Evolutionary conservation across 2,329 filamentous ascomycete species (phyloP).

Genomic region (Paracoccidioides lutzii): DNA sequence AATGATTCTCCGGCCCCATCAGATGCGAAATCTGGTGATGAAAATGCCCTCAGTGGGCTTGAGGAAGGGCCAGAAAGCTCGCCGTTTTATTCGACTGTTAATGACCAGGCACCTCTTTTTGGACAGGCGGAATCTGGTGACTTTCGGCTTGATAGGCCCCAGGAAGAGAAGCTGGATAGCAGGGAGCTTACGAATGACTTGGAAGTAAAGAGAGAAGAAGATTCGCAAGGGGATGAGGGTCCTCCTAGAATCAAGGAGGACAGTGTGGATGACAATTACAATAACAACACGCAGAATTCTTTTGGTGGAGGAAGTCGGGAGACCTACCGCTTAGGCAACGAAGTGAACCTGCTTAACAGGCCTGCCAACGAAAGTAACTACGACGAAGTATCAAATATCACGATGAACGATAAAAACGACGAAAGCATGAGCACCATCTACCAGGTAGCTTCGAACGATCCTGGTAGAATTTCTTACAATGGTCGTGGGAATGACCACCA

Average conservation of each 20-base stretch:
- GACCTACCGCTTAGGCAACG: not conserved
- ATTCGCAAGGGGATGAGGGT: not conserved
- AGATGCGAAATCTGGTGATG: not conserved
- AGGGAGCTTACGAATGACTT: not conserved
- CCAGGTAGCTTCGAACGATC: conserved; percentile 16
- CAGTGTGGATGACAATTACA: not conserved
- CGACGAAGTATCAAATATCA: conserved; percentile 22
- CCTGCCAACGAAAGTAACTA: not conserved
- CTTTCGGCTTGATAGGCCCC: not conserved
- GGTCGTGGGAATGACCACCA: conserved; percentile 5
- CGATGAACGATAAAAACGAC: conserved; percentile 26
- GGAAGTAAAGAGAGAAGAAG: not conserved
- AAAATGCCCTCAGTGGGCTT: not conserved
- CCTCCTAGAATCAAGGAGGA: not conserved
- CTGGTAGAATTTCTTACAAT: conserved; percentile 14
- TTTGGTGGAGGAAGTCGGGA: not conserved
- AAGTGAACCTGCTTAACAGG: not conserved
- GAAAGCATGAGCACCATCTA: conserved; percentile 33
- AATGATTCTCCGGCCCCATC: not conserved
- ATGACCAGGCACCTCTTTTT: not conserved
- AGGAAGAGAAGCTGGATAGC: conserved; percentile 1
- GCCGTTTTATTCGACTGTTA: conserved; percentile 23
- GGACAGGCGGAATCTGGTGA: not conserved
- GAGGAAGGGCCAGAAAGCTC: conserved; percentile 20
- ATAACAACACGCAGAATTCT: not conserved